Evolutionary conservation across 2,329 filamentous ascomycete species (phyloP), one percentile per base, ranked within the genome.

Genomic region (Berkeleyomyces basicola): DNA sequence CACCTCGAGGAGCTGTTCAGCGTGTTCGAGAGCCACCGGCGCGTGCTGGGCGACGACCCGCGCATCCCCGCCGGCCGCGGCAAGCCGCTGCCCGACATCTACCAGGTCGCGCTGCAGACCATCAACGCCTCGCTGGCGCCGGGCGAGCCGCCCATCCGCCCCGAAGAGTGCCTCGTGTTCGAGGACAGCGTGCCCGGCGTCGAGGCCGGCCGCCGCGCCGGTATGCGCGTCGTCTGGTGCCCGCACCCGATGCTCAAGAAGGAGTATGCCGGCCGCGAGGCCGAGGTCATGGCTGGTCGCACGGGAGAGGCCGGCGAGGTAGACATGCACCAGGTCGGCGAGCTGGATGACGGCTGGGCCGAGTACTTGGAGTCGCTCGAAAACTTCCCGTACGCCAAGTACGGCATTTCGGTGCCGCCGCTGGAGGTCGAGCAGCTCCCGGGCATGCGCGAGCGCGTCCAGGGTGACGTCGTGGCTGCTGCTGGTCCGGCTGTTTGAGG

Each of bases 21-120:
- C 67, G 77, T 82, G 33, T 95, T 96, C 70, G 80, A 84, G 40
- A 71, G 77, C 1, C 74, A 84, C n/a, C 83, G 88, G 64, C 82
- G 85, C 57, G 86, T 99, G 0, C 76, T 95, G 0, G 93, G 93
- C 9, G 93, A 99, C 70, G 92, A 99, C 71, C 70, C 77, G 5
- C 81, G 93, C 59, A 88, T 99, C 67, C 76, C 80, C 0, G 74
- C 79, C 3, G 92, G 92, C 0, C 78, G 90, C n/a, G 93, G 93
- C 10, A 99, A 99, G 74, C 93, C 93, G 0, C 80, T 92, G 40
- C 93, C 92, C 0, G 92, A 99, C 74, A 99, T 99, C 68, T 97
- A 95, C 73, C 75, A 95, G 7, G 78, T 97, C 0, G 92, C 93
- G 0, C 77, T 99, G 62, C 78, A 87, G 73, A 88, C 85, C 3